Evolutionary conservation across 805 yeast genomes (phyloP).

Genomic region (Alloascoidea africana): DNA sequence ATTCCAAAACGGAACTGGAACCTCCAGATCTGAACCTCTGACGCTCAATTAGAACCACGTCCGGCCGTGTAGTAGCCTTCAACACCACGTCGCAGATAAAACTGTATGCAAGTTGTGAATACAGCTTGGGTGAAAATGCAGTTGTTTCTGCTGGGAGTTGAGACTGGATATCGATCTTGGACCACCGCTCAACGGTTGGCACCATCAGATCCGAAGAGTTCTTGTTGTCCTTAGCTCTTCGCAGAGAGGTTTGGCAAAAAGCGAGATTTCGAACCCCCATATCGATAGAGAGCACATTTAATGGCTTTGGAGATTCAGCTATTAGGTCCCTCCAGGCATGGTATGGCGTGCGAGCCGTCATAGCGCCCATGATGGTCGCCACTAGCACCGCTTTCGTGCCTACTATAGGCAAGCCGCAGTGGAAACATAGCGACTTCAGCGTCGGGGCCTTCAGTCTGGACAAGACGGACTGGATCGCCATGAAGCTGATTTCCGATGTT

Average conservation of each 20-base stretch:
- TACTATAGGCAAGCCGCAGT: slow-evolving; percentile 9
- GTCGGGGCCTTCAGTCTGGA: slow-evolving; percentile 4
- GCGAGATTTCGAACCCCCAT: slow-evolving; percentile 19
- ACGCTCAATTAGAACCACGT: slow-evolving; percentile 34
- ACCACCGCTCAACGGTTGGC: slow-evolving; percentile 7
- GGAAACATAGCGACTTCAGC: slow-evolving; percentile 8
- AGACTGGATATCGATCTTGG: slow-evolving; percentile 1
- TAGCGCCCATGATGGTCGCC: slow-evolving; percentile 3
- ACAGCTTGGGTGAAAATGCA: neutral
- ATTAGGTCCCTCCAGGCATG: too few species aligned
- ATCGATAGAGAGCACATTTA: slow-evolving; percentile 16
- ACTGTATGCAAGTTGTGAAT: neutral
- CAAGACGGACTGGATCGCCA: too few species aligned
- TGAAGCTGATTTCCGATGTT: too few species aligned
- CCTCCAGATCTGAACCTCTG: slow-evolving; percentile 40
- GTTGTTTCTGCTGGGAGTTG: neutral
- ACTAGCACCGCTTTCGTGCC: slow-evolving; percentile 10
- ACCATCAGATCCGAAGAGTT: slow-evolving; percentile 4
- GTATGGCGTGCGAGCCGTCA: neutral
- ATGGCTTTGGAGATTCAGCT: slow-evolving; percentile 2
- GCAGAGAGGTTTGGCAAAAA: slow-evolving; percentile 9
- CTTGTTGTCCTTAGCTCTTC: neutral
- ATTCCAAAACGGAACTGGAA: slow-evolving; percentile 29
- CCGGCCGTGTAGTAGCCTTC: slow-evolving; percentile 15
- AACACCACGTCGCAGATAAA: neutral